Evolutionary conservation across 2,329 filamentous ascomycete species (phyloP).

Genomic region (Ambrosiella xylebori): DNA sequence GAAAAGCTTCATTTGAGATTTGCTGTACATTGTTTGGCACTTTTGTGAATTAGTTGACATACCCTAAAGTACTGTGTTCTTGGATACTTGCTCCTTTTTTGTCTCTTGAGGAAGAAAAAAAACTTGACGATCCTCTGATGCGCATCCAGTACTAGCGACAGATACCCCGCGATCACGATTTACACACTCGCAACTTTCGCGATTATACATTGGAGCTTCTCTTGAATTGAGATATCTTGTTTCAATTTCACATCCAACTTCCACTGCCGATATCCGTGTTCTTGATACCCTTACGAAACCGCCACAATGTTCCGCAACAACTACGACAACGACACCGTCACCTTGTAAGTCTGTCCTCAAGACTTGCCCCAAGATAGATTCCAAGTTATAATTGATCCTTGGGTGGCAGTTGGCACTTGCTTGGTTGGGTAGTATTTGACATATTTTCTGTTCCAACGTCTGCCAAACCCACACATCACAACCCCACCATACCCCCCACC

Average conservation of each 20-base stretch:
- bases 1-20: not conserved
- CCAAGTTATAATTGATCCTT: not conserved
- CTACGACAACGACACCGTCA: conserved; percentile 99
- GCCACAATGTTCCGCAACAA: conserved; percentile 95
- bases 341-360: conserved; percentile 54
- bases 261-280: not conserved
- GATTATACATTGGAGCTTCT: too few species aligned
- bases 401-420: not conserved
- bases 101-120: too few species aligned
- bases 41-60: not conserved
- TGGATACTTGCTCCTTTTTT: too few species aligned
- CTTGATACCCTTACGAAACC: not conserved
- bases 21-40: too few species aligned
- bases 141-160: too few species aligned
- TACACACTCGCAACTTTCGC: too few species aligned
- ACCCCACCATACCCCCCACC: not conserved
- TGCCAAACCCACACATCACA: not conserved
- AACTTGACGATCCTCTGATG: too few species aligned
- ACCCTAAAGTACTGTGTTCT: too few species aligned
- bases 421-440: too few species aligned
- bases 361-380: not conserved
- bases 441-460: too few species aligned
- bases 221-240: too few species aligned
- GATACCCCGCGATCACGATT: too few species aligned
- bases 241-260: not conserved